Evolutionary conservation across 1,139 yeast species (phyloP), one percentile per base, ranked within the genome.

Genomic region (Eremothecium cymbalariae): DNA sequence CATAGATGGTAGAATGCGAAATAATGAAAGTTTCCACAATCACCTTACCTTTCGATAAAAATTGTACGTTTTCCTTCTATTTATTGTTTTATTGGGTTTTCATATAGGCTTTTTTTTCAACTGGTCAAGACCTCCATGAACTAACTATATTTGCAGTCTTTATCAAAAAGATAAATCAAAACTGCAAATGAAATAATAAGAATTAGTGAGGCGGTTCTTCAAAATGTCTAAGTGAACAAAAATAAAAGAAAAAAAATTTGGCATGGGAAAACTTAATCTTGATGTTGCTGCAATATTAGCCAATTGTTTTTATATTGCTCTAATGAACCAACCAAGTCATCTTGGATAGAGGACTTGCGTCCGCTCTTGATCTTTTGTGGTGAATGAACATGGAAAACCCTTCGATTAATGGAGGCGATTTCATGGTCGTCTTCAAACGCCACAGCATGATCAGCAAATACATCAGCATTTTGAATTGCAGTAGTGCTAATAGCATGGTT

Each of bases 281-380:
- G 55, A 29, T 55, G 59, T 32, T 52, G 57, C 41, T 53, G 57
- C 29, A 51, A 39, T 48, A 53, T 50, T 23, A 52, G 36, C 60
- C 61, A 57, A 37, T 50, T 56, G 41, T 53, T 57, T 42, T 55
- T 56, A 33, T 55, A 55, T 38, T 55, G 59, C 32, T 57, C 62
- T 34, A 56, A 42, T 6, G 60, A 56, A 2, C 58, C 59, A 22
- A 57, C 58, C 31, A 51, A 44, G 31, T 53, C 58, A 27, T 52
- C 55, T 36, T 53, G 53, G 8, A 48, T 41, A 34, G 55, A 53
- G 5, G 58, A 48, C 35, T 50, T 55, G 28, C 59, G 41, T 22
- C 48, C 48, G 8, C 44, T 34, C 14, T 39, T 41, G 15, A 39
- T 33, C 24, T 37, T 39, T 15, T 39, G 26, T 6, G 36, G 38